phyloP scores from a whole-genome alignment of 352 stramenopile species.

The Pythium rhizo-oryzae region DNA sequence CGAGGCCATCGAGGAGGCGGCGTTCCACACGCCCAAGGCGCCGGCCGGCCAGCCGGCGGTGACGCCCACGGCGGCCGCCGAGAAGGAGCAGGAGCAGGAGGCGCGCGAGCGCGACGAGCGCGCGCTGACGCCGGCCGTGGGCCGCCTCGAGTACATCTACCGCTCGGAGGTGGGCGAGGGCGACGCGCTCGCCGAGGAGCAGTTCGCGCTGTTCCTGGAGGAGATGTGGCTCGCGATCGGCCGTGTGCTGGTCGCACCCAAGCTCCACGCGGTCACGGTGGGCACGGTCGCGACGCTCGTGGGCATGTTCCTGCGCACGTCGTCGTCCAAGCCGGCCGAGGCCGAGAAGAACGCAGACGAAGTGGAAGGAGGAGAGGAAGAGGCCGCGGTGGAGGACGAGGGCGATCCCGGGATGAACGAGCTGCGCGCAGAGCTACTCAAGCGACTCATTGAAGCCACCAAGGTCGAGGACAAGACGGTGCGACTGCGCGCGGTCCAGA shows the following conservation, averaged over 20 bases:
- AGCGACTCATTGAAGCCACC: conserved; percentile 50
- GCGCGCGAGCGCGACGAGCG: conserved; percentile 29
- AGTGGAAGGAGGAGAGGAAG: conserved; percentile 6
- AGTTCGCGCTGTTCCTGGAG: conserved; percentile 62
- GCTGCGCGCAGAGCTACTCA: conserved; percentile 51
- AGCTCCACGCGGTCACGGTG: conserved; percentile 46
- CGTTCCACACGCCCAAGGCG: conserved; percentile 35
- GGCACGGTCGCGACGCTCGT: conserved; percentile 55
- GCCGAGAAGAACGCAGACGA: conserved; percentile 26
- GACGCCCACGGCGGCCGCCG: background rate
- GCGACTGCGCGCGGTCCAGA: conserved; percentile 56
- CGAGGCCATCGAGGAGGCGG: conserved; percentile 54
- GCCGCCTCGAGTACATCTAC: conserved; percentile 53
- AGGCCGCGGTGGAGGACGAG: background rate
- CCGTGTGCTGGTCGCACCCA: conserved; percentile 50
- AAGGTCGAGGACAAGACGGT: conserved; percentile 64
- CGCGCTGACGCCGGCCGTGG: conserved; percentile 51
- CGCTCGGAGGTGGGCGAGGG: conserved; percentile 49
- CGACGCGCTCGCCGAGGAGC: conserved; percentile 47
- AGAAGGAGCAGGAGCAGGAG: conserved; percentile 14
- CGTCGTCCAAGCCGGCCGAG: conserved; percentile 23
- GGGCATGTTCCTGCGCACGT: conserved; percentile 44
- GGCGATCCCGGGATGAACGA: conserved; percentile 32
- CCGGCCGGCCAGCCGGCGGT: conserved; percentile 15
- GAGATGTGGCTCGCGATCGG: conserved; percentile 60